A percentile compares a stretch with the other conserved stretches of the same genome.
These are phyloP conservation scores for Citrus sinensis DNA, from an alignment of 345 rosid genomes.

Conservation along the genomic window DNA sequence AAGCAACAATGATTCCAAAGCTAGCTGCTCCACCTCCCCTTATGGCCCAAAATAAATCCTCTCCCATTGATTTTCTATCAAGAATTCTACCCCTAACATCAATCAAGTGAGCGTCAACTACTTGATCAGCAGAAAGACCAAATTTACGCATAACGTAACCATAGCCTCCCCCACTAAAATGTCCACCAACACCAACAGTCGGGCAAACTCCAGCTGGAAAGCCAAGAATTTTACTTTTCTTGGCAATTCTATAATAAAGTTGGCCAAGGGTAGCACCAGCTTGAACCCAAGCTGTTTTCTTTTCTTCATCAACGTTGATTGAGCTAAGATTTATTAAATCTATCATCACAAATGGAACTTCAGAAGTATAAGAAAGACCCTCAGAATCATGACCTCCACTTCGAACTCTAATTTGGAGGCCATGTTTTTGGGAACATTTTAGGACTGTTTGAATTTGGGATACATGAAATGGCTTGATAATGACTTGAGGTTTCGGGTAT, in stretches of 20 bases:
- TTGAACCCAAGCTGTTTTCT: background rate
- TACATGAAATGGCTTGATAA: slow-evolving; percentile 20
- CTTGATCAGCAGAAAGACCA: slow-evolving; percentile 42
- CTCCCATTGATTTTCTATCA: slow-evolving; percentile 25
- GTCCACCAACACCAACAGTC: slow-evolving; percentile 34
- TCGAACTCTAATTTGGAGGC: slow-evolving; percentile 27
- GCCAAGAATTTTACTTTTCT: slow-evolving; percentile 30
- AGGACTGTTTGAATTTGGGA: slow-evolving; percentile 31
- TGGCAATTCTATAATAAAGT: slow-evolving; percentile 24
- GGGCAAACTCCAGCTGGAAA: slow-evolving; percentile 34
- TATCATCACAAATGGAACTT: slow-evolving; percentile 3
- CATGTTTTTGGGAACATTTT: slow-evolving; percentile 20
- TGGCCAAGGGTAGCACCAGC: slow-evolving; percentile 26
- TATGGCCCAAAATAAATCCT: slow-evolving; percentile 4
- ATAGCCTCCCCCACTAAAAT: slow-evolving; percentile 30
- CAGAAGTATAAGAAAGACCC: slow-evolving; percentile 32
- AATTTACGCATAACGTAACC: slow-evolving; percentile 18
- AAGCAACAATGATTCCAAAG: background rate
- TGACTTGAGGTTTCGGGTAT: slow-evolving; percentile 22
- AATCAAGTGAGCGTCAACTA: slow-evolving; percentile 33
- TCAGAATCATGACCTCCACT: slow-evolving; percentile 42
- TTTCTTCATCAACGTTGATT: background rate
- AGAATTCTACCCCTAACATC: slow-evolving; percentile 30
- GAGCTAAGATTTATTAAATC: background rate
- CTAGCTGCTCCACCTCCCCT: slow-evolving; percentile 2